Evolutionary conservation across 257 asterid species (phyloP).

Genomic region (Capsicum pubescens): DNA sequence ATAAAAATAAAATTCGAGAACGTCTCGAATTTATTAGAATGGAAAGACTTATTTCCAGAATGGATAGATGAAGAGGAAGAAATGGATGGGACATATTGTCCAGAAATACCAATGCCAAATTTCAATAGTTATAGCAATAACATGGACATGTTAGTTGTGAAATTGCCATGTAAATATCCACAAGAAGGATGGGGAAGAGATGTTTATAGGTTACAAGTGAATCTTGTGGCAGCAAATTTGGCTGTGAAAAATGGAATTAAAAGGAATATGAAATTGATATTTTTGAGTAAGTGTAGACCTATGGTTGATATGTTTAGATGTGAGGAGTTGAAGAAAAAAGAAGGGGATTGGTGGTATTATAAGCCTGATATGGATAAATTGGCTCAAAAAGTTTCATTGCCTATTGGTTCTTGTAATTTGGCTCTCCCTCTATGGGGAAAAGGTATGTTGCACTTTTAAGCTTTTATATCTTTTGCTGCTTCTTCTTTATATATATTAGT

Average conservation of each 20-base stretch:
- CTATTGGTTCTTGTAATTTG: conserved; percentile 85
- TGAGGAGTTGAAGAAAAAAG: conserved; percentile 63
- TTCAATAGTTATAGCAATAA: conserved; percentile 34
- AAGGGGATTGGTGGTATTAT: conserved; percentile 89
- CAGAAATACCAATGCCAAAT: conserved; percentile 87
- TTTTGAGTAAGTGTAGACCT: conserved; percentile 72
- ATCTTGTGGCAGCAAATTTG: conserved; percentile 64
- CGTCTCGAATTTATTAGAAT: conserved; percentile 61
- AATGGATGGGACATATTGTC: conserved; percentile 74
- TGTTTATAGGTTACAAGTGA: conserved; percentile 79
- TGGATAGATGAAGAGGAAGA: conserved; percentile 99
- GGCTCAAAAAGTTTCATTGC: conserved; percentile 68
- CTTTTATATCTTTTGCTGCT: too few relatives aligned
- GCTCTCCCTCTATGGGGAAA: conserved; percentile 90
- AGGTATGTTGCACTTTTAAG: conserved; percentile 46
- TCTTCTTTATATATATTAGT: too few relatives aligned
- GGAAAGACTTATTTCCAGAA: conserved; percentile 85
- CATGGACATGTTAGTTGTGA: conserved; percentile 75
- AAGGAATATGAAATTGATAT: conserved; percentile 62
- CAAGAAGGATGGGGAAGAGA: conserved; percentile 80
- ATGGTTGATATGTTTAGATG: conserved; percentile 88
- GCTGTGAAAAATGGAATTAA: conserved; percentile 61
- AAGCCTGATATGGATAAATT: conserved; percentile 56
- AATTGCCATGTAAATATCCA: conserved; percentile 61
- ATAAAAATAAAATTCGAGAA: conserved; percentile 47